Percentiles rank a stretch among this genome's conserved stretches.
Evolutionary conservation across 768 basidiomycete genomes (phyloP).

Genomic region (Termitomyces sp.): DNA sequence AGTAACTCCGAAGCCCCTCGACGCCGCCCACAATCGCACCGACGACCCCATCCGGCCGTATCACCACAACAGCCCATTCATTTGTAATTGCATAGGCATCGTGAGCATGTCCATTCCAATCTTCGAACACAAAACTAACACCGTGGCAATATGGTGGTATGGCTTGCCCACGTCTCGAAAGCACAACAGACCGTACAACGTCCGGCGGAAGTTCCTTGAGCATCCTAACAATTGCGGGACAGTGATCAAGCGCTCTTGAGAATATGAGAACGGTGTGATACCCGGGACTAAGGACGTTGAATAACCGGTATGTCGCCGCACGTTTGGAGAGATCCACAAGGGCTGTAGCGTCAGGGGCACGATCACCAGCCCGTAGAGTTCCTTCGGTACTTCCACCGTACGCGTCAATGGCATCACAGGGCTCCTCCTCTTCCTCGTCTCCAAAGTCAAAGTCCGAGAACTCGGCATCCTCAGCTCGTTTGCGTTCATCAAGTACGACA

Average conservation of each 20-base stretch:
- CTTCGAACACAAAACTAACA: constrained; percentile 21
- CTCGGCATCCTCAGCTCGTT: constrained; percentile 9
- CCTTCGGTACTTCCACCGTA: constrained; percentile 19
- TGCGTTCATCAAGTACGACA: constrained; percentile 38
- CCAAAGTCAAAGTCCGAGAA: constrained; percentile 9
- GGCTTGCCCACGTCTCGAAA: constrained; percentile 19
- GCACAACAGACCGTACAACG: constrained; percentile 19
- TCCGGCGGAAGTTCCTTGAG: constrained; percentile 16
- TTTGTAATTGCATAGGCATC: constrained; percentile 27
- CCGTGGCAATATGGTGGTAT: constrained; percentile 24
- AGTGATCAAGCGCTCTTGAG: constrained; percentile 15
- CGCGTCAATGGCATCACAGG: constrained; percentile 15
- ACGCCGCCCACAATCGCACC: constrained; percentile 31
- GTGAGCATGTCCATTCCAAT: constrained; percentile 29
- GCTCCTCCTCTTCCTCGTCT: constrained; percentile 6
- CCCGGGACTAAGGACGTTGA: constrained; percentile 25
- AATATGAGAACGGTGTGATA: constrained; percentile 39
- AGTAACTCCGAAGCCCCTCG: constrained; percentile 27
- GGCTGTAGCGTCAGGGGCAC: constrained; percentile 36
- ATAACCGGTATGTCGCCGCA: constrained; percentile 17
- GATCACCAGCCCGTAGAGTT: constrained; percentile 33
- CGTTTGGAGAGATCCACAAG: constrained; percentile 18
- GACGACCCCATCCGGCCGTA: constrained; percentile 41
- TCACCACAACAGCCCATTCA: constrained; percentile 26
- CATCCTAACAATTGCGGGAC: constrained; percentile 11